These are phyloP conservation scores for Camelina laxa DNA, from an alignment of 345 rosid species.

Conservation along the genomic window DNA sequence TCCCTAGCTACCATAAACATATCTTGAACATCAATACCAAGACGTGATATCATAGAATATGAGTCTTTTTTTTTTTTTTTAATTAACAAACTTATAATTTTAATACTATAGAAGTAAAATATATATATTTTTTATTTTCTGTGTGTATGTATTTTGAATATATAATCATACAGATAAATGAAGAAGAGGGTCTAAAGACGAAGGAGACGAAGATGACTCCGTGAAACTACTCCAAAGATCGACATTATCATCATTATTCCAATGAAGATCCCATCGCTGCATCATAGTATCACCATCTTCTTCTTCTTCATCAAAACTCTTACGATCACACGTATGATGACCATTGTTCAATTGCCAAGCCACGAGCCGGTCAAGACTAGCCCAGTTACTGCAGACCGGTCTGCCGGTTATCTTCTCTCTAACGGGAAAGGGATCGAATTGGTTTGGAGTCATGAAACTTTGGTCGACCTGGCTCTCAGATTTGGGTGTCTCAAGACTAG, in stretches of 20 bases:
- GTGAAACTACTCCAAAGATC: conserved; percentile 72
- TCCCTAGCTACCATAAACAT: background rate
- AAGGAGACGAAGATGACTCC: conserved; percentile 59
- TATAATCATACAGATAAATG: conserved; percentile 69
- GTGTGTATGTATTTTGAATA: conserved; percentile 20
- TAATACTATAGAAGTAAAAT: conserved; percentile 1
- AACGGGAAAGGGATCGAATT: conserved; percentile 37
- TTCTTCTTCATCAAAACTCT: conserved; percentile 48
- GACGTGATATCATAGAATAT: background rate
- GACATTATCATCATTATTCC: conserved; percentile 44
- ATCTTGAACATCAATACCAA: background rate
- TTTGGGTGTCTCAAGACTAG: conserved; percentile 66
- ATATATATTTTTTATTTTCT: conserved; percentile 10
- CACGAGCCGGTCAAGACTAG: conserved; percentile 76
- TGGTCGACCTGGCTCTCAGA: conserved; percentile 50
- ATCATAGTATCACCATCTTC: conserved; percentile 51
- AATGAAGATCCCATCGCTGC: conserved; percentile 40
- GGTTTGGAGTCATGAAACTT: conserved; percentile 36
- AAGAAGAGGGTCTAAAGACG: conserved; percentile 70
- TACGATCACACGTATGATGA: conserved; percentile 56
- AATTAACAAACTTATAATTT: conserved; percentile 9
- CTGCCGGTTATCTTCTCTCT: conserved; percentile 37
- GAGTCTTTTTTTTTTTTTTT: background rate
- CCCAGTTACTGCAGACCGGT: conserved; percentile 67
- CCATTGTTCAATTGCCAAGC: conserved; percentile 86